These are phyloP conservation scores for Lobosporangium transversale DNA, from an alignment of 192 early-diverging fungal genomes.

Conservation along the genomic window DNA sequence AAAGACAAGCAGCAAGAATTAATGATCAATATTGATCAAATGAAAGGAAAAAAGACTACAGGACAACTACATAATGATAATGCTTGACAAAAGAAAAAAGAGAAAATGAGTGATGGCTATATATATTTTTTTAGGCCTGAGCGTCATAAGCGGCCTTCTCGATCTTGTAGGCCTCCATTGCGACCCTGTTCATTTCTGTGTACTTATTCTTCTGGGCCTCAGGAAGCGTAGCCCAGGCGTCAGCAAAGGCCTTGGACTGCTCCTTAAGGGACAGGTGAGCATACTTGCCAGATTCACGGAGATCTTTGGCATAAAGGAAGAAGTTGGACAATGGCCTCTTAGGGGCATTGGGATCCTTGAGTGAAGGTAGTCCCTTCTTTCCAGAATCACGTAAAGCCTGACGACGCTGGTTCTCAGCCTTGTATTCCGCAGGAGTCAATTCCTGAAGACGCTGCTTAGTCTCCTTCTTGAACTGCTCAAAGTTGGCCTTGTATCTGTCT, in stretches of 20 bases:
- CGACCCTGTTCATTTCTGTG: not conserved
- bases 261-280: conserved; percentile 14
- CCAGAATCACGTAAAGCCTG: conserved; percentile 29
- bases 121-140: not conserved
- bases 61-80: too few species aligned
- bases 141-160: conserved; percentile 28
- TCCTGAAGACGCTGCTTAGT: conserved; percentile 38
- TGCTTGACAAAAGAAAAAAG: not conserved
- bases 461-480: conserved; percentile 43
- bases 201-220: conserved; percentile 12
- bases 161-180: conserved; percentile 13
- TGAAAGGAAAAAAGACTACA: not conserved
- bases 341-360: conserved; percentile 55
- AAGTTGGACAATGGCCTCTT: conserved; percentile 38
- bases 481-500: conserved; percentile 42
- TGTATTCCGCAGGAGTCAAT: conserved; percentile 38
- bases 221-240: conserved; percentile 3
- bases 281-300: conserved; percentile 23
- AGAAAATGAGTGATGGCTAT: too few species aligned
- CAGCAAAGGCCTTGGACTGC: conserved; percentile 26
- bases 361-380: conserved; percentile 25
- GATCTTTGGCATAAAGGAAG: conserved; percentile 44
- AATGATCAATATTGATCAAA: not conserved
- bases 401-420: conserved; percentile 39
- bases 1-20: not conserved